These are phyloP conservation scores for Orbilia oligospora DNA, from an alignment of 2,329 filamentous ascomycete species.

Conservation along the genomic window DNA sequence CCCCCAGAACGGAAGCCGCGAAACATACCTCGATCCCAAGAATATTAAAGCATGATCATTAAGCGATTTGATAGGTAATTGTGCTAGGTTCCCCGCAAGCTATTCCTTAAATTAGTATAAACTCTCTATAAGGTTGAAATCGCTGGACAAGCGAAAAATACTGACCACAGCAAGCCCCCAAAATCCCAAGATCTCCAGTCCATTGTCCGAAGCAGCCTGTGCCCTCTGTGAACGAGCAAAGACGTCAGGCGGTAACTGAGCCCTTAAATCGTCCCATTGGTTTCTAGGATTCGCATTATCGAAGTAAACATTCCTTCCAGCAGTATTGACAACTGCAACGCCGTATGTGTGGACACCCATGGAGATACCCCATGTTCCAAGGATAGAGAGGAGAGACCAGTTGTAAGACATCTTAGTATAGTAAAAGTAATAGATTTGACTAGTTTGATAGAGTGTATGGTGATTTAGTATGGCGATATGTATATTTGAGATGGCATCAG, in stretches of 20 bases:
- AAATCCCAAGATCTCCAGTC: slow-evolving; percentile 16
- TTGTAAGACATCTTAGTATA: slow-evolving; percentile 34
- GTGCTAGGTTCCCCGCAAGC: slow-evolving; percentile 24
- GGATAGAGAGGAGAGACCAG: slow-evolving; percentile 30
- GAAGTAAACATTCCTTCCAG: slow-evolving; percentile 1
- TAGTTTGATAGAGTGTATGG: not conserved
- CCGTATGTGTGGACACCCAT: slow-evolving; percentile 24
- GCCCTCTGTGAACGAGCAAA: slow-evolving; percentile 24
- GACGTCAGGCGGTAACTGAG: slow-evolving; percentile 12
- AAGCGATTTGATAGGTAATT: slow-evolving; percentile 5
- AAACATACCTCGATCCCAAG: slow-evolving; percentile 25
- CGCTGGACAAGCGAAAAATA: not conserved
- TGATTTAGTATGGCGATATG: not conserved
- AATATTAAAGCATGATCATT: slow-evolving; percentile 18
- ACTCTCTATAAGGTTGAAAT: not conserved
- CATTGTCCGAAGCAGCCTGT: slow-evolving; percentile 4
- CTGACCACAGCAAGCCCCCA: slow-evolving; percentile 35
- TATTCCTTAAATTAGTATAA: not conserved
- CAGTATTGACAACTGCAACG: not conserved
- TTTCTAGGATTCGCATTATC: slow-evolving; percentile 33
- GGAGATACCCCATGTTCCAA: slow-evolving; percentile 29
- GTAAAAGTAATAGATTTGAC: not conserved
- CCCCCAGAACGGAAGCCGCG: not conserved
- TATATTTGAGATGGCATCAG: not conserved
- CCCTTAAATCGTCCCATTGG: slow-evolving; percentile 14